Conservation (phyloP, 2,329 filamentous ascomycete genomes). For the Apiospora koreana region DNA sequence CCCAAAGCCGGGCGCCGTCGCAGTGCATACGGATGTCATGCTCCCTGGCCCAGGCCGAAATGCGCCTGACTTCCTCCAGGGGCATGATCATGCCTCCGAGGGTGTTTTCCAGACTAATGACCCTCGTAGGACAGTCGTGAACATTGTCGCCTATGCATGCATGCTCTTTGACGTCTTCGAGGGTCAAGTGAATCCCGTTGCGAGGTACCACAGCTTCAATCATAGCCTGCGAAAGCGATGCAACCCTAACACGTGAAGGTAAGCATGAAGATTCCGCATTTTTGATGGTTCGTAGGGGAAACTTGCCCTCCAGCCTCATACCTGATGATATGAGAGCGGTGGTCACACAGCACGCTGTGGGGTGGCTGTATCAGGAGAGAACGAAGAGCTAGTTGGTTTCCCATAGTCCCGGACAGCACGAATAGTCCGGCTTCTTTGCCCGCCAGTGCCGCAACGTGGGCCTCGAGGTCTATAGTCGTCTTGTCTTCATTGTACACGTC, state of each 20-base stretch:
- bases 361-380: constrained; percentile 71
- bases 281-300: background rate
- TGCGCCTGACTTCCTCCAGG: constrained; percentile 33
- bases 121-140: constrained; percentile 41
- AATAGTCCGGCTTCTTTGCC: constrained; percentile 68
- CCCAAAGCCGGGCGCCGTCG: constrained; percentile 55
- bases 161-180: constrained; percentile 41
- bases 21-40: constrained; percentile 48
- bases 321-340: constrained; percentile 67
- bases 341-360: constrained; percentile 69
- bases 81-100: constrained; percentile 38
- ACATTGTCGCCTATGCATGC: constrained; percentile 42
- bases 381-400: constrained; percentile 75
- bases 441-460: constrained; percentile 64
- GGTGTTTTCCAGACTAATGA: constrained; percentile 45
- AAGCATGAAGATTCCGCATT: background rate
- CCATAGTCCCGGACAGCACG: constrained; percentile 80
- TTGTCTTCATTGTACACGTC: constrained; percentile 74
- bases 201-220: constrained; percentile 45
- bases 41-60: constrained; percentile 33
- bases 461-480: constrained; percentile 67
- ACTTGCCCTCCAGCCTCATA: constrained; percentile 51
- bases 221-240: constrained; percentile 65
- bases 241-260: constrained; percentile 38
- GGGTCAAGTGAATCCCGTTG: constrained; percentile 42